Percentiles rank a stretch among this genome's conserved stretches.
These are phyloP conservation scores for Zygnema cylindricum DNA, from an alignment of 139 green algal genomes.

Conservation along the genomic window DNA sequence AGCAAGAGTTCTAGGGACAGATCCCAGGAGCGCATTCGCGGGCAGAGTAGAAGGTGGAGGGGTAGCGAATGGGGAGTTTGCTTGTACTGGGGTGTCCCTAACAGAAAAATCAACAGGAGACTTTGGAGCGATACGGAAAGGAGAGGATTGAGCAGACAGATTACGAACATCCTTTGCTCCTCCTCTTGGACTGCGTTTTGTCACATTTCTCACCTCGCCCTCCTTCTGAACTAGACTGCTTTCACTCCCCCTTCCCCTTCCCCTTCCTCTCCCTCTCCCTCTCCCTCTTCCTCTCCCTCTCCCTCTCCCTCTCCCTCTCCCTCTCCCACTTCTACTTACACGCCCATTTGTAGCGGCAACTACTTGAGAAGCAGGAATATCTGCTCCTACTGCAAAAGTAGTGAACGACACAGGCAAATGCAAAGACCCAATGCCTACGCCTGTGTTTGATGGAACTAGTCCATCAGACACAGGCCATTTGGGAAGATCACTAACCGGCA, in stretches of 20 bases:
- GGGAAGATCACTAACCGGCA: too few species aligned
- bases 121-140: background rate
- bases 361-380: background rate
- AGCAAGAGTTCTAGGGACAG: background rate
- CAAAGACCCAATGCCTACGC: background rate
- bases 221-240: background rate
- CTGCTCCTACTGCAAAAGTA: background rate
- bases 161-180: background rate
- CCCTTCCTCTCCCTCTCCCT: conserved; percentile 2
- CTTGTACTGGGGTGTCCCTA: background rate
- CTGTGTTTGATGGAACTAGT: background rate
- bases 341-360: background rate
- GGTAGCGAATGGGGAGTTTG: background rate
- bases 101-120: background rate
- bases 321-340: conserved; percentile 1
- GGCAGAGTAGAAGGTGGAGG: background rate
- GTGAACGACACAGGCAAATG: background rate
- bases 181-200: background rate
- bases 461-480: background rate
- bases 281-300: conserved; percentile 7
- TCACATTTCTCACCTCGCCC: too few species aligned
- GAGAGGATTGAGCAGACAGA: background rate
- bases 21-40: background rate
- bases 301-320: conserved; percentile 11
- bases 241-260: background rate